Percentiles rank a stretch among this genome's conserved stretches.
Evolutionary conservation across 2,329 filamentous ascomycete species (phyloP).

Genomic region (Penicillium olsonii): DNA sequence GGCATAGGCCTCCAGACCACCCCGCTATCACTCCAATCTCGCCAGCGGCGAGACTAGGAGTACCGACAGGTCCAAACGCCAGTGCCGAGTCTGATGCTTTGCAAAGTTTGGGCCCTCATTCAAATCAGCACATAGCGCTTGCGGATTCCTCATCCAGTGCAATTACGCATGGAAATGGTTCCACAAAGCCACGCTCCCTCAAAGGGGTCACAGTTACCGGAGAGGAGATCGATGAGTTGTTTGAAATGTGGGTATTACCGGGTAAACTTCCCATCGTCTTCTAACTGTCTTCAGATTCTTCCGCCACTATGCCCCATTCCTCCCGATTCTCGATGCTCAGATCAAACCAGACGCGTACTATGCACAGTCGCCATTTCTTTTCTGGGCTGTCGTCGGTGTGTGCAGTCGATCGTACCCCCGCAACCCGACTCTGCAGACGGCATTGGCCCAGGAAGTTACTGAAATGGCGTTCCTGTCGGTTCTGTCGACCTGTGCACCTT

Average conservation of each 20-base stretch:
- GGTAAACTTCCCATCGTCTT: not conserved
- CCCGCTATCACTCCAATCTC: conserved; percentile 33
- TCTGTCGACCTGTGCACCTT: conserved; percentile 28
- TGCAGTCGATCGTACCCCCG: conserved; percentile 39
- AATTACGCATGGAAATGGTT: conserved; percentile 15
- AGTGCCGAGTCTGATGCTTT: conserved; percentile 6
- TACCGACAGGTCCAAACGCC: conserved; percentile 15
- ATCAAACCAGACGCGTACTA: conserved; percentile 73
- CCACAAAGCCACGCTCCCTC: conserved; percentile 33
- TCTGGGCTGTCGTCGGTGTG: conserved; percentile 67
- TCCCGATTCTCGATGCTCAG: conserved; percentile 44
- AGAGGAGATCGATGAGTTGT: conserved; percentile 42
- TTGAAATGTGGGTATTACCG: conserved; percentile 31
- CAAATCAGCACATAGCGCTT: conserved; percentile 24
- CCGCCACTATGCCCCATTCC: conserved; percentile 38
- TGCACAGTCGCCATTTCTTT: conserved; percentile 75
- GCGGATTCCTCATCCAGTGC: conserved; percentile 13
- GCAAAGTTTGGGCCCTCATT: conserved; percentile 18
- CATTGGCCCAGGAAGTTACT: conserved; percentile 35
- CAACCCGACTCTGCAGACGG: conserved; percentile 42
- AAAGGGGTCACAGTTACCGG: conserved; percentile 33
- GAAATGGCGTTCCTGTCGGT: conserved; percentile 42
- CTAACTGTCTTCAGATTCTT: conserved; percentile 35
- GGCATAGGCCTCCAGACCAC: conserved; percentile 19
- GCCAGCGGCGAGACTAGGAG: conserved; percentile 34